Evolutionary conservation across 495 filamentous ascomycete species (phyloP), one percentile per base, ranked within the genome.

Genomic region (Hypoxylon fuscum): DNA sequence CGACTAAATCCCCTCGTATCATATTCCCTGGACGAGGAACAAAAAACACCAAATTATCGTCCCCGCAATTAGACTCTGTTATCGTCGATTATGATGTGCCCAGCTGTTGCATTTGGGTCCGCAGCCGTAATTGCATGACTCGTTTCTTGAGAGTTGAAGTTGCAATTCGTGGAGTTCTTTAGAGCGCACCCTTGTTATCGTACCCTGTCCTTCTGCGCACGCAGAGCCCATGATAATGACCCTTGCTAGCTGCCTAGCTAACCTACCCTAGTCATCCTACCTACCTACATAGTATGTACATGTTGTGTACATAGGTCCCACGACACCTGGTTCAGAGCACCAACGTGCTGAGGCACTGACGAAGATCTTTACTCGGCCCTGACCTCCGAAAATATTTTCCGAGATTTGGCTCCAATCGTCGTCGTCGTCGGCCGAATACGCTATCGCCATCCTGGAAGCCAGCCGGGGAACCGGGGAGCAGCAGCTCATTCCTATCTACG

Each of bases 311-410:
- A 50, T 34, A 50, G 56, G 38, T 41, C 44, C 34, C 35, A 48
- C 20, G 34, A 6, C 23, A 54, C 31, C 23, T 32, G 42, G 45
- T 55, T 48, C 29, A 60, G 42, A 61, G 37, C 38, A 35, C 31
- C 14, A 20, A 56, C 62, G 56, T 48, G 51, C 34, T 20, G 38
- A 55, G 14, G n/a, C 45, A 46, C n/a, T 15, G 23, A 45, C 52
- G 63, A 56, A 53, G 63, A 58, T 66, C 52, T 44, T 53, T 58
- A n/a, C 52, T 66, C 63, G 63, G 63, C 51, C 63, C 63, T 66
- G 62, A 53, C 55, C 63, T 66, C 63, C 63, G 63, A 66, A 58
- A 48, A 62, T 58, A 66, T 66, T 66, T 48, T 66, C 63, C 63
- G 63, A 66, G 51, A 51, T 51, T 63, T 63, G 46, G 40, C 46